Conservation (phyloP, 2,329 filamentous ascomycete species). For the Phoma herbarum region DNA sequence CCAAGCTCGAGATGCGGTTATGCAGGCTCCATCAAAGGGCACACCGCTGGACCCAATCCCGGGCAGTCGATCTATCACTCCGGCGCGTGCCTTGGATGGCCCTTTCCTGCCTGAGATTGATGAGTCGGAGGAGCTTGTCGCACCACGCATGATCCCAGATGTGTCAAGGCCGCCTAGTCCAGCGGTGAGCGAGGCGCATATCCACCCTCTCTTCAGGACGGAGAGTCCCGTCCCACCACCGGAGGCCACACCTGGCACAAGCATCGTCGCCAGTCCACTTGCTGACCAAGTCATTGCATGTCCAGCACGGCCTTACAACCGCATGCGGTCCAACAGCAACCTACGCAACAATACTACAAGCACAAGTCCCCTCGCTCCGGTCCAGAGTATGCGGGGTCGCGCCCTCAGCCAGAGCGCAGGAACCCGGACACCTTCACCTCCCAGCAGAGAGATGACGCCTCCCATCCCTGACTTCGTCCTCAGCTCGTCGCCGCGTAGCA, state of each 20-base stretch:
- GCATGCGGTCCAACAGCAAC: constrained; percentile 49
- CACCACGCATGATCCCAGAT: constrained; percentile 47
- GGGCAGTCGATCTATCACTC: constrained; percentile 71
- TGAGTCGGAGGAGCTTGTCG: constrained; percentile 40
- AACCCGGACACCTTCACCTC: constrained; percentile 48
- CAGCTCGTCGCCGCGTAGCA: constrained; percentile 51
- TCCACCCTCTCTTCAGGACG: constrained; percentile 79
- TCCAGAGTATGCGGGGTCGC: constrained; percentile 36
- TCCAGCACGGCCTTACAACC: constrained; percentile 46
- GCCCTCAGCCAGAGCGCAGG: constrained; percentile 29
- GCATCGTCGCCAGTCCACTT: constrained; percentile 74
- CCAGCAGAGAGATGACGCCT: constrained; percentile 51
- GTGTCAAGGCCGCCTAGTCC: constrained; percentile 51
- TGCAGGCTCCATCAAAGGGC: constrained; percentile 51
- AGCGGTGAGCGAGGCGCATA: constrained; percentile 68
- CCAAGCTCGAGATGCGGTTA: constrained; percentile 63
- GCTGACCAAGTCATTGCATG: constrained; percentile 68
- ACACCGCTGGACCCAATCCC: constrained; percentile 76
- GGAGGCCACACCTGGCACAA: constrained; percentile 70
- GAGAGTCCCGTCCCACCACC: constrained; percentile 75
- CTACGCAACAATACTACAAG: constrained; percentile 33
- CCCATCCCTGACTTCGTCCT: constrained; percentile 57
- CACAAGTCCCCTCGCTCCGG: constrained; percentile 35
- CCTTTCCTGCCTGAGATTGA: constrained; percentile 49
- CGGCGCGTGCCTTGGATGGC: constrained; percentile 66